phyloP scores from a whole-genome alignment of 345 rosid species.

The Orychophragmus violaceus region DNA sequence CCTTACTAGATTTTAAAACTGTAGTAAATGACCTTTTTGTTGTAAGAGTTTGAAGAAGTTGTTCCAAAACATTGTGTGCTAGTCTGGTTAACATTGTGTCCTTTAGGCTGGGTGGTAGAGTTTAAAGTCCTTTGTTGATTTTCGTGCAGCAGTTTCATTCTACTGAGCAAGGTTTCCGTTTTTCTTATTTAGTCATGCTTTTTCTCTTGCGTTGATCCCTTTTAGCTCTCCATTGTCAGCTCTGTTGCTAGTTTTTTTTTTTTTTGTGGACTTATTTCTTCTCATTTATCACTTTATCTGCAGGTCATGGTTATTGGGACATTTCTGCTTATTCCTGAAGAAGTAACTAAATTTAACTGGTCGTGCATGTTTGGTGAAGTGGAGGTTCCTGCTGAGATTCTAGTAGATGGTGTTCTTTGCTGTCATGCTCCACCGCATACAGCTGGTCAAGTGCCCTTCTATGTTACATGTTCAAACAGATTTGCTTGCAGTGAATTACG shows the following conservation, averaged over 20 bases:
- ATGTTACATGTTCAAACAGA: constrained; percentile 88
- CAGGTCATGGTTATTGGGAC: constrained; percentile 69
- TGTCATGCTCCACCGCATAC: constrained; percentile 63
- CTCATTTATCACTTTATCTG: constrained; percentile 5
- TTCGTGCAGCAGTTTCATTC: too few relatives aligned
- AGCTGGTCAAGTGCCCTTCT: constrained; percentile 77
- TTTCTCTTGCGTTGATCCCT: not conserved
- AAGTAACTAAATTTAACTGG: constrained; percentile 59
- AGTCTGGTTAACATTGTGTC: not conserved
- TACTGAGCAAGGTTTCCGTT: not conserved
- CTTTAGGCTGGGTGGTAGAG: not conserved
- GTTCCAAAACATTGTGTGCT: not conserved
- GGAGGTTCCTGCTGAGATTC: constrained; percentile 78
- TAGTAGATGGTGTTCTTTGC: constrained; percentile 71
- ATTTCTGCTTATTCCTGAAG: constrained; percentile 56
- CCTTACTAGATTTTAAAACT: not conserved
- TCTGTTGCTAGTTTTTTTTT: not conserved
- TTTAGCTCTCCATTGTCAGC: not conserved
- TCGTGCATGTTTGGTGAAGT: constrained; percentile 98
- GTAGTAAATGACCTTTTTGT: not conserved
- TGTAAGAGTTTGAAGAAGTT: not conserved
- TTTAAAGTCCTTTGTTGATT: not conserved
- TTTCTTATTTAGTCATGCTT: not conserved
- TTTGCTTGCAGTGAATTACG: constrained; percentile 89
- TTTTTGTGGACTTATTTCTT: not conserved